phyloP scores from a whole-genome alignment of 2,329 filamentous ascomycete species.

The Fusarium algeriense region DNA sequence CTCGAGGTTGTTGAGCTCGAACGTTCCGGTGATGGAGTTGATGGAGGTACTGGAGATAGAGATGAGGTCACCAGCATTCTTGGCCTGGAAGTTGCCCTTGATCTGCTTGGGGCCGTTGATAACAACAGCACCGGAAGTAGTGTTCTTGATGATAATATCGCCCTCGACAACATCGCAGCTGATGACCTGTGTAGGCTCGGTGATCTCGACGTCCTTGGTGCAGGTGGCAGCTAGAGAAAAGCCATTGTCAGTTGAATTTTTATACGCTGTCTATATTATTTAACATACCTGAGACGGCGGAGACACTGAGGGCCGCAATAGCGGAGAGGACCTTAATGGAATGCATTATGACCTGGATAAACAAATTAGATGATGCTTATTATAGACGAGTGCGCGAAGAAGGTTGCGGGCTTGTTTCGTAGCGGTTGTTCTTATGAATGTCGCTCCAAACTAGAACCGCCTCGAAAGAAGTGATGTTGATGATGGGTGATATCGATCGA shows the following conservation, averaged over 20 bases:
- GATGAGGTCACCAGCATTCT: conserved; percentile 70
- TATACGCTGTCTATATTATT: neutral
- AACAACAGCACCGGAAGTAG: conserved; percentile 67
- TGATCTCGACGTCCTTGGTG: conserved; percentile 71
- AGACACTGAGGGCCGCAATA: conserved; percentile 57
- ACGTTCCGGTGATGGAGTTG: conserved; percentile 73
- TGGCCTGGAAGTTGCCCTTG: conserved; percentile 69
- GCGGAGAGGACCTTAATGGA: conserved; percentile 60
- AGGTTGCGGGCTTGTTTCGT: neutral
- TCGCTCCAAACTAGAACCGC: conserved; percentile 19
- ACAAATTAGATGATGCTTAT: conserved; percentile 34
- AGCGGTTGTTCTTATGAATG: conserved; percentile 28
- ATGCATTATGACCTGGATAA: conserved; percentile 59
- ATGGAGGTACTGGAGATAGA: conserved; percentile 73
- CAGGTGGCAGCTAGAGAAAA: conserved; percentile 50
- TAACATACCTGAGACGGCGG: conserved; percentile 59
- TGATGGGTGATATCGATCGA: neutral
- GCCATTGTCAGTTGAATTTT: conserved; percentile 8
- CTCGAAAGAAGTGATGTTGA: conserved; percentile 28
- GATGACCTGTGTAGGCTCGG: conserved; percentile 70
- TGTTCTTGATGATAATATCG: conserved; percentile 72
- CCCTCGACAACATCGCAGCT: conserved; percentile 78
- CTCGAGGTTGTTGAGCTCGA: conserved; percentile 77
- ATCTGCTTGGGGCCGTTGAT: conserved; percentile 72
- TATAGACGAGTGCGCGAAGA: neutral